phyloP scores from a whole-genome alignment of 257 asterid species.

The Rubia yunnanensis region DNA sequence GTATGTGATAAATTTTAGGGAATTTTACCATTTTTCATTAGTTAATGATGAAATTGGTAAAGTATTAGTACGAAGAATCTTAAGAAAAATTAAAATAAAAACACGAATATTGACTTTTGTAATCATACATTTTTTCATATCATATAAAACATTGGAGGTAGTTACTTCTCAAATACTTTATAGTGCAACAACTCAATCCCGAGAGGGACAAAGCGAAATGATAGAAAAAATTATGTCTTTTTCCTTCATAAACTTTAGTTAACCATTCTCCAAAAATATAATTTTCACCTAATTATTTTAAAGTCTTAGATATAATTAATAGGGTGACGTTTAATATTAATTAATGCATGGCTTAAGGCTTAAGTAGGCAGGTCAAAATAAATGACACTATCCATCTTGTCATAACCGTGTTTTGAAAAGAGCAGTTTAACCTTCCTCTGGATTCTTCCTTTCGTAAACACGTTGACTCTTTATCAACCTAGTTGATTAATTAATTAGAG shows the following conservation, averaged over 20 bases:
- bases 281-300: not conserved
- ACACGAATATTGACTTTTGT: no score
- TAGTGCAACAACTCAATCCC: constrained; percentile 2
- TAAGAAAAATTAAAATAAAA: no score
- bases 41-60: no score
- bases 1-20: no score
- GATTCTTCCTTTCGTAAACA: not conserved
- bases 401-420: constrained; percentile 7
- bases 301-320: not conserved
- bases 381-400: not conserved
- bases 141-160: not conserved
- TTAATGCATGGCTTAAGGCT: not conserved
- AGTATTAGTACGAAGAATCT: no score
- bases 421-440: constrained; percentile 42
- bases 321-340: not conserved
- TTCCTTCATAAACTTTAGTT: not conserved
- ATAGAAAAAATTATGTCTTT: not conserved
- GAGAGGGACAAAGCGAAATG: not conserved
- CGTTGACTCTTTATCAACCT: not conserved
- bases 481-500: not conserved
- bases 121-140: not conserved
- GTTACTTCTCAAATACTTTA: not conserved
- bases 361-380: not conserved
- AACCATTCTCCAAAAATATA: not conserved
- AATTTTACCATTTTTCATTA: no score